These are phyloP conservation scores for Phylloporus rhodoxanthus DNA, from an alignment of 768 basidiomycete species.

Conservation along the genomic window DNA sequence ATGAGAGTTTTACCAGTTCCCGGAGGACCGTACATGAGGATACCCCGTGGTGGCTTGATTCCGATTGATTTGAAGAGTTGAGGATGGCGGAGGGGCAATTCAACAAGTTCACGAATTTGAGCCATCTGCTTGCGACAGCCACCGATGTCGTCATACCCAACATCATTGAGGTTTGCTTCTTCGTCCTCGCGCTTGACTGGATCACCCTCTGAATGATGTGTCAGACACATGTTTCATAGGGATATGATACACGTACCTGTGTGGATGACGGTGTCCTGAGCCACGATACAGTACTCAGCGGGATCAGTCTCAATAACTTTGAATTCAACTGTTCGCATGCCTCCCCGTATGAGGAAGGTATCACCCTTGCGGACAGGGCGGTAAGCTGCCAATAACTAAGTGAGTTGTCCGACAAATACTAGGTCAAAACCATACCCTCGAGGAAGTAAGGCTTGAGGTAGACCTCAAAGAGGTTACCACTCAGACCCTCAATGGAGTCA, in stretches of 20 bases:
- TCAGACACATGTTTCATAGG: constrained; percentile 1
- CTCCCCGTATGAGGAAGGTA: constrained; percentile 98
- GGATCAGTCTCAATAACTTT: constrained; percentile 99
- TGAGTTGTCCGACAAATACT: background rate
- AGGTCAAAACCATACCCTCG: constrained; percentile 52
- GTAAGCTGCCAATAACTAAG: constrained; percentile 51
- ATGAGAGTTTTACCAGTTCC: constrained; percentile 99
- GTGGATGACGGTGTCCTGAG: constrained; percentile 97
- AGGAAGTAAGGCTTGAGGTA: constrained; percentile 99
- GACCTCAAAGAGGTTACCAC: constrained; percentile 97
- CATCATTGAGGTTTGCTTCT: constrained; percentile 92
- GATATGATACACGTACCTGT: constrained; percentile 44
- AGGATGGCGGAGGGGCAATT: constrained; percentile 95
- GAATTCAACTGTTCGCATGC: constrained; percentile 98
- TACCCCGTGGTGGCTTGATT: constrained; percentile 99
- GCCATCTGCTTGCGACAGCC: constrained; percentile 99
- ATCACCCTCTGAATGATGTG: constrained; percentile 71
- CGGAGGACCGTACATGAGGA: constrained; percentile 96
- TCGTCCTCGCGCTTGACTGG: constrained; percentile 99
- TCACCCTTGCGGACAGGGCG: constrained; percentile 95
- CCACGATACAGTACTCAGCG: constrained; percentile 96
- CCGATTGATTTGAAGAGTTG: constrained; percentile 99
- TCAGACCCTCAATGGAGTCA: constrained; percentile 95
- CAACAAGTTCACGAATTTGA: constrained; percentile 98
- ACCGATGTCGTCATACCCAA: constrained; percentile 99